Percentiles rank a stretch among this genome's conserved stretches.
phyloP scores from a whole-genome alignment of 1,284 basidiomycete species.

The Trametes pubescens region DNA sequence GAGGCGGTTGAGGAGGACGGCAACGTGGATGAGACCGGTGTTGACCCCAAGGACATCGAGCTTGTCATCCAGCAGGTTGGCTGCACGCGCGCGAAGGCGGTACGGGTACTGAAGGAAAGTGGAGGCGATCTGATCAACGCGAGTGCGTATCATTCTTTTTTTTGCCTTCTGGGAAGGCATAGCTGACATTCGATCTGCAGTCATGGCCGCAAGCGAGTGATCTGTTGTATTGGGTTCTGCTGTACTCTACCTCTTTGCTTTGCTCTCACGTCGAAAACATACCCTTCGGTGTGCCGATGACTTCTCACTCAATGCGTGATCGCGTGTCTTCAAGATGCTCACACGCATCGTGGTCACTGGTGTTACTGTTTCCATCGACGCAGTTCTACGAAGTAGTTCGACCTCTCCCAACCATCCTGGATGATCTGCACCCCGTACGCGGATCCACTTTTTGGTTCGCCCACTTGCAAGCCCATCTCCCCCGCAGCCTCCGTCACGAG shows the following conservation, averaged over 20 bases:
- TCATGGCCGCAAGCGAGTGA: slow-evolving; percentile 80
- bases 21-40: slow-evolving; percentile 79
- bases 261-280: slow-evolving; percentile 30
- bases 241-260: slow-evolving; percentile 34
- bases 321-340: not conserved
- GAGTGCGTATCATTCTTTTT: slow-evolving; percentile 65
- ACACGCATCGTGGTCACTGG: too few relatives aligned
- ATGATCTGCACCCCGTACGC: slow-evolving; percentile 65
- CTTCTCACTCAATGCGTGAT: not conserved
- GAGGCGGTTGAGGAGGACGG: slow-evolving; percentile 84
- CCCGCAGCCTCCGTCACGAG: slow-evolving; percentile 71
- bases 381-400: slow-evolving; percentile 83
- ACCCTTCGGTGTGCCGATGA: slow-evolving; percentile 19
- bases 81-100: slow-evolving; percentile 90
- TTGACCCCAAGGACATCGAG: slow-evolving; percentile 95
- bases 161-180: not conserved
- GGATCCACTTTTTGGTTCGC: slow-evolving; percentile 29
- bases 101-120: slow-evolving; percentile 87
- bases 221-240: slow-evolving; percentile 30
- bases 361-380: slow-evolving; percentile 59
- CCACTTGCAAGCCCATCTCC: slow-evolving; percentile 64
- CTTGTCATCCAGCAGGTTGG: slow-evolving; percentile 89
- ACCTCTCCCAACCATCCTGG: slow-evolving; percentile 86
- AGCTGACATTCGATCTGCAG: slow-evolving; percentile 41
- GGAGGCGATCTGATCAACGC: slow-evolving; percentile 95